These are phyloP conservation scores for Vanilla planifolia DNA, from an alignment of 106 monocot genomes.

Conservation along the genomic window DNA sequence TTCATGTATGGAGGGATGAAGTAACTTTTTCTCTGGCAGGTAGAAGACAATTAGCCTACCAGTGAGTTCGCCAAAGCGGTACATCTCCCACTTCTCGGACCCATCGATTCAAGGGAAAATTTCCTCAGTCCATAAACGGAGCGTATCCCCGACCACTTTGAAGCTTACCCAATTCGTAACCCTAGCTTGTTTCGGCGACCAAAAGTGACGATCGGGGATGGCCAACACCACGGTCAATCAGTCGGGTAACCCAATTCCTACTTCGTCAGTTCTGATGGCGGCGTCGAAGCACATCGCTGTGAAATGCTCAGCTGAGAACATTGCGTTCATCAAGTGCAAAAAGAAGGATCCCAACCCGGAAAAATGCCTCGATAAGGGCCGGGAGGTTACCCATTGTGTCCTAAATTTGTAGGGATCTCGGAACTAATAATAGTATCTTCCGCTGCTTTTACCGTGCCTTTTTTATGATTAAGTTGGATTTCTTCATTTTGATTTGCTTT, in stretches of 20 bases:
- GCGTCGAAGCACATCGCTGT: conserved; percentile 82
- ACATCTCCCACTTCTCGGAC: no score
- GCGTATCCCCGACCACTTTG: no score
- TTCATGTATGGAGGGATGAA: no score
- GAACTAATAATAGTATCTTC: background rate
- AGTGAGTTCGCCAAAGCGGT: no score
- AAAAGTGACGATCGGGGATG: conserved; percentile 15
- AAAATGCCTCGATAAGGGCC: conserved; percentile 93
- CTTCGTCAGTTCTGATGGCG: conserved; percentile 88
- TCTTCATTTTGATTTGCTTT: no score
- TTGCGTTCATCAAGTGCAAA: conserved; percentile 89
- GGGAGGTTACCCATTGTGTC: conserved; percentile 73
- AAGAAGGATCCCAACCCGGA: conserved; percentile 93
- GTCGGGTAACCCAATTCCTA: conserved; percentile 82
- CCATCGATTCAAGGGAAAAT: no score
- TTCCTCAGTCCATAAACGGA: no score
- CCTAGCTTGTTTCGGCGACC: no score
- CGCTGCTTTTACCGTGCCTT: background rate
- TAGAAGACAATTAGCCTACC: no score
- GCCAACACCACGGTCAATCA: conserved; percentile 39
- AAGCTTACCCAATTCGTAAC: no score
- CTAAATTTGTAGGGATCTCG: conserved; percentile 41
- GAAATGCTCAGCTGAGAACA: conserved; percentile 73
- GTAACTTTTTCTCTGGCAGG: no score
- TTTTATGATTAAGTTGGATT: background rate